A percentile compares a stretch with the other conserved stretches of the same genome.
These are phyloP conservation scores for Fagopyrum tataricum DNA, from an alignment of 148 eudicot genomes.

Conservation along the genomic window DNA sequence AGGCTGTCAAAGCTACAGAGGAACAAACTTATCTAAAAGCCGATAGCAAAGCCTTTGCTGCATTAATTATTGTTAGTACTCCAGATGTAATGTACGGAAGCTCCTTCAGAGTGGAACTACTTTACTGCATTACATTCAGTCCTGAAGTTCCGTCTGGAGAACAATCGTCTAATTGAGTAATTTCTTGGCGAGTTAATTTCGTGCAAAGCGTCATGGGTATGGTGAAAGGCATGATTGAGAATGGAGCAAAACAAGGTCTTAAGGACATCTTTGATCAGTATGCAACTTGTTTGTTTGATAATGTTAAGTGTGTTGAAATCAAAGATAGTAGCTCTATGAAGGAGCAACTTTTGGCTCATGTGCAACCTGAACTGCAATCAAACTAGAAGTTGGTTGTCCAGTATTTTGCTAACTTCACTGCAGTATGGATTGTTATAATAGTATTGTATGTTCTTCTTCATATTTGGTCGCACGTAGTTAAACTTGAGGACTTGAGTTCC, in stretches of 20 bases:
- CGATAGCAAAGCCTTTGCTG: constrained; percentile 63
- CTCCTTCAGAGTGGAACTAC: constrained; percentile 60
- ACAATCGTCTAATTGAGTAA: constrained; percentile 50
- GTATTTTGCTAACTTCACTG: constrained; percentile 80
- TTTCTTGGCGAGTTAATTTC: constrained; percentile 79
- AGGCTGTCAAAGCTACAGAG: constrained; percentile 74
- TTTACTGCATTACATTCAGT: constrained; percentile 70
- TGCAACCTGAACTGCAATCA: constrained; percentile 63
- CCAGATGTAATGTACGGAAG: constrained; percentile 90
- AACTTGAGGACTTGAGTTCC: constrained; percentile 87
- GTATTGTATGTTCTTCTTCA: constrained; percentile 58
- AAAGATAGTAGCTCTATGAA: no score
- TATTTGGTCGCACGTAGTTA: constrained; percentile 49
- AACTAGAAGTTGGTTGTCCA: constrained; percentile 77
- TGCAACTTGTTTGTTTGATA: no score
- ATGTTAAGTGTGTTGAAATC: no score
- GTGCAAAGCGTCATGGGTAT: constrained; percentile 62
- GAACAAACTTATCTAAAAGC: constrained; percentile 79
- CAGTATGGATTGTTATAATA: constrained; percentile 47
- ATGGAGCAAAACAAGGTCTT: constrained; percentile 74
- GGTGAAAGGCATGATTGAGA: constrained; percentile 94
- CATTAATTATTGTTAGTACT: constrained; percentile 58
- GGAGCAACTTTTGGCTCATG: constrained; percentile 63
- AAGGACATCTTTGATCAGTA: no score
- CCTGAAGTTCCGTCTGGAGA: constrained; percentile 83